Base-by-base conservation (phyloP, 805 yeast genomes). In the Monosporozyma solicola region DNA sequence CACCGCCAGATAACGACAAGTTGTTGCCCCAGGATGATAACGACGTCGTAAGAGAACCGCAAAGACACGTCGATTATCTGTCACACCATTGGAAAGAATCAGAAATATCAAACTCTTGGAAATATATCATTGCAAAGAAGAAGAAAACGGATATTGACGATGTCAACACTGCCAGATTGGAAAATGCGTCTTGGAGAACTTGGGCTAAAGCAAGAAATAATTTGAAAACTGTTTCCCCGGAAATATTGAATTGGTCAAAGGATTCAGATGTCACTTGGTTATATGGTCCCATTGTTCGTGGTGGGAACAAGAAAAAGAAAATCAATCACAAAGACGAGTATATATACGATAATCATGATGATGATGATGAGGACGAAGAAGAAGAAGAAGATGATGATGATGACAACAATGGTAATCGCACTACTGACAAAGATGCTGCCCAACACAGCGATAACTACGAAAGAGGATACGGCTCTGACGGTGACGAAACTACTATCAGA, bases 191-290 rank as follows among this genome's bases (percentile, higher is more conserved):
- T 51, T 92, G 99, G 99, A 79, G 99, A 68, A 94, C 97, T 4
- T 94, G 98, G 99, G 90, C 95, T 11, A 95, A 94, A 70, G 84
- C 94, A 41, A 83, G 90, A 65, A 80, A 84, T 59, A 80, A 86
- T 53, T 72, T 85, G 51, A 74, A 74, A 57, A 94, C 99, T 0
- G 87, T 92, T 6, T 82, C 91, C 20, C 99, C 99, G 1, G 95
- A 89, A 62, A 79, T 80, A 39, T 87, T 94, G 48, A 92, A 94
- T 68, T 94, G 99, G 99, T 82, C 89, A 46, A 94, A 95, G 70
- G 99, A 94, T 62, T 84, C 85, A 54, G 99, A 94, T 68, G 97
- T 94, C 10, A 90, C 97, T 1, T 94, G 99, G 99, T 78, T 94
- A 13, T 94, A 92, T 71, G 99, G 99, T 1, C 99, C 99, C 0